Evolutionary conservation across 805 yeast genomes (phyloP).

Genomic region (Candida dendrica): DNA sequence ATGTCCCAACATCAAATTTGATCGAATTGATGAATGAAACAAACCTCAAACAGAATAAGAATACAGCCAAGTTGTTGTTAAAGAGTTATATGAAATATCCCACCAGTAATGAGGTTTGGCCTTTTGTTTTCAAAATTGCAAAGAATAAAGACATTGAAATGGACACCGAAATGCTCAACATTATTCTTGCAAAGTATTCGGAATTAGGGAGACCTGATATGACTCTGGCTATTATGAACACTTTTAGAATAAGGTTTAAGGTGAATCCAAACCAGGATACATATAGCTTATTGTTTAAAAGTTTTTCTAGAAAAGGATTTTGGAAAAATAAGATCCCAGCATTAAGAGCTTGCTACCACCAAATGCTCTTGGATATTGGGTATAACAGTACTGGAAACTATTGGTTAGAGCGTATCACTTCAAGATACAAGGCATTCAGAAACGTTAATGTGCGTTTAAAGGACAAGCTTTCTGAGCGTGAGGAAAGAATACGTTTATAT

Average conservation of each 20-base stretch:
- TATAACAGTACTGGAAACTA: conserved; percentile 16
- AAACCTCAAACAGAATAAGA: conserved; percentile 19
- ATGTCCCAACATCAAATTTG: conserved; percentile 5
- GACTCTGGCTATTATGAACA: conserved; percentile 24
- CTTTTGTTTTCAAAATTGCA: conserved; percentile 10
- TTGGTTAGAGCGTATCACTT: conserved; percentile 17
- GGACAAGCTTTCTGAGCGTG: conserved; percentile 11
- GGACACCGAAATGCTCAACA: conserved; percentile 20
- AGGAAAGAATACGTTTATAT: conserved; percentile 4
- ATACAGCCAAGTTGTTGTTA: conserved; percentile 20
- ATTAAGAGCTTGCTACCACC: conserved; percentile 19
- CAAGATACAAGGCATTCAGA: conserved; percentile 13
- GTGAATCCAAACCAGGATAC: conserved; percentile 24
- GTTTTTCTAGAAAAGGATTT: conserved; percentile 26
- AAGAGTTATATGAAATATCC: conserved; percentile 20
- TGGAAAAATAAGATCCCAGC: conserved; percentile 17
- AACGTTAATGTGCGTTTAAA: conserved; percentile 11
- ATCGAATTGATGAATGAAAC: conserved; percentile 7
- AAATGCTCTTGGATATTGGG: conserved; percentile 12
- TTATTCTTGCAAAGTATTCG: conserved; percentile 24
- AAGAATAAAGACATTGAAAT: conserved; percentile 6
- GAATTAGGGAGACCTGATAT: conserved; percentile 29
- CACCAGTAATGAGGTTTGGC: conserved; percentile 22
- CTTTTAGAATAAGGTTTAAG: conserved; percentile 18
- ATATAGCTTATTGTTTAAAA: conserved; percentile 27